These are phyloP conservation scores for Tilletiopsis washingtonensis DNA, from an alignment of 1,284 basidiomycete species.

Conservation along the genomic window DNA sequence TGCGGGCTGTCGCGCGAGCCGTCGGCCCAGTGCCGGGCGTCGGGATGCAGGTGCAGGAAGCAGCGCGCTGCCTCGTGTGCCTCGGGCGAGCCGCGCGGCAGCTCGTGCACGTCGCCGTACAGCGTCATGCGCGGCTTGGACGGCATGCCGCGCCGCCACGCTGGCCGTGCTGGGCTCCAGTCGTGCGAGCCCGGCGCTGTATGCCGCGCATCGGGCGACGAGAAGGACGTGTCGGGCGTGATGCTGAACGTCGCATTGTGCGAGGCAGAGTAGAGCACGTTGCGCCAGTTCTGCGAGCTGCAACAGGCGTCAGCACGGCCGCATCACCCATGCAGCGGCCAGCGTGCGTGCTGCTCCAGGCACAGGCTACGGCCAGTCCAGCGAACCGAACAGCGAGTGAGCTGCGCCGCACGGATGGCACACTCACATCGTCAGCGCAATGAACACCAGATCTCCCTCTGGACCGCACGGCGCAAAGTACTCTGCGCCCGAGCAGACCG, in stretches of 20 bases:
- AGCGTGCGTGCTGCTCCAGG: too few relatives aligned
- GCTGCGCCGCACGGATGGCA: not conserved
- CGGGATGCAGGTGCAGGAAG: slow-evolving; percentile 29
- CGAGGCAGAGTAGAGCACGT: slow-evolving; percentile 16
- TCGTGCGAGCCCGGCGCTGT: not conserved
- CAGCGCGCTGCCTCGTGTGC: slow-evolving; percentile 14
- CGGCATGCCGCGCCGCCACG: slow-evolving; percentile 41
- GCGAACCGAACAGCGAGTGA: not conserved
- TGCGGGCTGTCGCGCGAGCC: slow-evolving; percentile 33
- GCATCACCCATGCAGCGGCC: not conserved
- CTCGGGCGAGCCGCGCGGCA: slow-evolving; percentile 5
- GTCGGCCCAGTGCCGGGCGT: slow-evolving; percentile 36
- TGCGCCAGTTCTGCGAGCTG: slow-evolving; percentile 41
- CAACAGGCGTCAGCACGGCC: not conserved
- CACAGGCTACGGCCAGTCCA: too few relatives aligned
- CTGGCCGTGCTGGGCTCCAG: slow-evolving; percentile 26
- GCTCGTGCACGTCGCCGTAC: slow-evolving; percentile 30
- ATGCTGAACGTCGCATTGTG: slow-evolving; percentile 34
- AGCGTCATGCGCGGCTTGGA: slow-evolving; percentile 37
- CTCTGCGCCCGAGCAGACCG: too few relatives aligned
- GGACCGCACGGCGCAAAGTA: slow-evolving; percentile 42
- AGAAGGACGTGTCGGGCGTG: slow-evolving; percentile 22
- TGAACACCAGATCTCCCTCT: slow-evolving; percentile 35
- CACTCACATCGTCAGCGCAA: slow-evolving; percentile 36
- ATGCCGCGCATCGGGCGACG: slow-evolving; percentile 29